phyloP scores from a whole-genome alignment of 2,329 filamentous ascomycete genomes.

The Fusarium devonianum region DNA sequence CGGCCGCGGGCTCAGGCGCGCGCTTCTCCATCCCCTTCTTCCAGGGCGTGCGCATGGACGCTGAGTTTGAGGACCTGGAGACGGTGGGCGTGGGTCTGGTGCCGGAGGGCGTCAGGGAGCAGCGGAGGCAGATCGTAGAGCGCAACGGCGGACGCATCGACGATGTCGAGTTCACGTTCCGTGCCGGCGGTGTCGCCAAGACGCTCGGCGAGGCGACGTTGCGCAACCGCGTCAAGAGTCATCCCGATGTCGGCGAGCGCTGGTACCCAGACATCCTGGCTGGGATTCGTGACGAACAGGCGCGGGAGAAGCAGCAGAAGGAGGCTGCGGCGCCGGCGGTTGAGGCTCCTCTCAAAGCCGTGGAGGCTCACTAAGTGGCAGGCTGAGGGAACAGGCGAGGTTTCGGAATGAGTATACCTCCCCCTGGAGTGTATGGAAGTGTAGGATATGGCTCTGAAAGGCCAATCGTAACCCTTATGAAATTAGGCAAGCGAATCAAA shows the following conservation, averaged over 20 bases:
- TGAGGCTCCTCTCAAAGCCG: conserved; percentile 34
- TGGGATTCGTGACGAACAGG: conserved; percentile 66
- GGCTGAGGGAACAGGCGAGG: not conserved
- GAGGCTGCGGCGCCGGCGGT: conserved; percentile 30
- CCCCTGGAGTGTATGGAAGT: not conserved
- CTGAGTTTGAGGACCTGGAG: conserved; percentile 80
- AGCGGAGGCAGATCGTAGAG: conserved; percentile 66
- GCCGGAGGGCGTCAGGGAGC: conserved; percentile 67
- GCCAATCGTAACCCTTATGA: not conserved
- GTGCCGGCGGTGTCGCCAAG: conserved; percentile 69
- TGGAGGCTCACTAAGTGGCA: conserved; percentile 44
- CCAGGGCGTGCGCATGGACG: conserved; percentile 82
- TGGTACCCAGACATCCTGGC: conserved; percentile 75
- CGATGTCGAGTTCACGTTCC: conserved; percentile 88
- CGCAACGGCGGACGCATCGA: conserved; percentile 66
- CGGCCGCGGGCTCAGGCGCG: conserved; percentile 71
- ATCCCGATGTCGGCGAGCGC: conserved; percentile 83
- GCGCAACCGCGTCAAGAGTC: conserved; percentile 84
- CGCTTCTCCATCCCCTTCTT: conserved; percentile 87
- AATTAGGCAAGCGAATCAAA: conserved; percentile 14
- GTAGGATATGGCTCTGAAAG: not conserved
- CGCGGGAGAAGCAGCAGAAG: conserved; percentile 47
- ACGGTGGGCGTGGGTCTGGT: conserved; percentile 62
- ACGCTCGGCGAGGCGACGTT: conserved; percentile 83
- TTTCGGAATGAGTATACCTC: not conserved